A percentile compares a stretch with the other conserved stretches of the same genome.
These are phyloP conservation scores for Alternaria viburni DNA, from an alignment of 2,329 filamentous ascomycete genomes.

Conservation along the genomic window DNA sequence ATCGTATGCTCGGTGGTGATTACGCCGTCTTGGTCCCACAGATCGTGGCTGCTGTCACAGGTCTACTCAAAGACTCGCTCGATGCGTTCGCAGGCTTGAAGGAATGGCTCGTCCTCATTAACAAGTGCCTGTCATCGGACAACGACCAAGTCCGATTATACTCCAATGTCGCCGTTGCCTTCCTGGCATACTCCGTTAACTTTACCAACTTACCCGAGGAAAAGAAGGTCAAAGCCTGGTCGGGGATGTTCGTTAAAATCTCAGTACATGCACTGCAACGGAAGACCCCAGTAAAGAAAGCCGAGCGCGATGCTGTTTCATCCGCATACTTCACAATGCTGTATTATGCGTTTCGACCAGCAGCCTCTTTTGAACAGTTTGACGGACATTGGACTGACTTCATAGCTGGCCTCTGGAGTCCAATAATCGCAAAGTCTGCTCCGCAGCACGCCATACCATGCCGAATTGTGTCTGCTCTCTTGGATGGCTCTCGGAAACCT, in stretches of 20 bases:
- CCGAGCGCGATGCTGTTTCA: constrained; percentile 65
- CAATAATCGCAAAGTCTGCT: constrained; percentile 28
- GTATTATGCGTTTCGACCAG: constrained; percentile 67
- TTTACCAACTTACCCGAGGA: constrained; percentile 38
- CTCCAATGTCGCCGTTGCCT: constrained; percentile 85
- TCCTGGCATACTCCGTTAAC: constrained; percentile 78
- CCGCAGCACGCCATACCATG: constrained; percentile 50
- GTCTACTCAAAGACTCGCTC: constrained; percentile 71
- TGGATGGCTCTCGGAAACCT: constrained; percentile 64
- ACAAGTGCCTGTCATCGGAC: constrained; percentile 81
- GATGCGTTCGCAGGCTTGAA: constrained; percentile 74
- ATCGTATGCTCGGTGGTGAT: constrained; percentile 62
- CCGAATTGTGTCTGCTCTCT: constrained; percentile 74
- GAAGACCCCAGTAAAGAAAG: constrained; percentile 69
- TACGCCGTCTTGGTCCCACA: constrained; percentile 75
- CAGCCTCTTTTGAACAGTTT: constrained; percentile 67
- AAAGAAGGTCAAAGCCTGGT: constrained; percentile 56
- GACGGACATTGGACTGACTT: constrained; percentile 81
- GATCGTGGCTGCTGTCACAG: constrained; percentile 84
- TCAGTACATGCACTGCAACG: constrained; percentile 36
- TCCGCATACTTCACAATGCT: constrained; percentile 70
- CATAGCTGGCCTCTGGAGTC: constrained; percentile 67
- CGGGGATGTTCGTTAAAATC: constrained; percentile 37
- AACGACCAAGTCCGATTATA: constrained; percentile 69
- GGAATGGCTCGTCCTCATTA: constrained; percentile 78